Base-by-base conservation (phyloP, 805 yeast genomes). In the Yamadazyma akitaensis region DNA sequence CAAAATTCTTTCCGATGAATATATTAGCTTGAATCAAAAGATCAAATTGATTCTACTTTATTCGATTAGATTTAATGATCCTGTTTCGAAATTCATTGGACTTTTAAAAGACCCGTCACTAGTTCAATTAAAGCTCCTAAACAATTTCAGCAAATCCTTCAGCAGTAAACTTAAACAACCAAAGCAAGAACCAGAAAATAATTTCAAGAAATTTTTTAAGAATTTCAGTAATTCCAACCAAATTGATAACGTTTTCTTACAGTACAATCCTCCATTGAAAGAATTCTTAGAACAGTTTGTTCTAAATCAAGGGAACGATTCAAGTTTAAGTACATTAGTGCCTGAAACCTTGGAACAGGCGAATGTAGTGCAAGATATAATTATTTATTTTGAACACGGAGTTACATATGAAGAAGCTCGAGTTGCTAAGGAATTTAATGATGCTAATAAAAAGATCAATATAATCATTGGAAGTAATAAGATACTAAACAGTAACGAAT, bases 321-420 rank as follows among this genome's bases (percentile, higher is more conserved):
- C 19, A 42, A 21, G 40, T 32, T 43, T 52, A 16, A 50, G 45
- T 24, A 70, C 76, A 21, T 63, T 75, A 44, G 71, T 64, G 18
- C 77, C 75, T 2, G 76, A 70, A 31, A 59, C 49, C 4, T 35
- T 52, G 16, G 14, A 16, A 7, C 51, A 45, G 13, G 38, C 53
- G 10, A 40, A 37, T 24, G 26, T 47, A 7, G 19, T 47, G 13
- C 56, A 84, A 56, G 91, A 86, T 55, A 69, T 87, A n/a, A 75
- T 87, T 3, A 69, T 87, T 1, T 87, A 82, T 59, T 66, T 86
- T 43, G 80, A 88, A 43, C 98, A 97, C 5, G 99, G 99, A 13
- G 85, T 79, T 2, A 92, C 98, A 1, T 89, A 81, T 61, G 98
- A 92, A 63, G 99, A 94, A 62, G 88, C 96, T 0, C 77, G 97